These are phyloP conservation scores for Pestalotiopsis sp. DNA, from an alignment of 2,329 filamentous ascomycete genomes.

Conservation along the genomic window DNA sequence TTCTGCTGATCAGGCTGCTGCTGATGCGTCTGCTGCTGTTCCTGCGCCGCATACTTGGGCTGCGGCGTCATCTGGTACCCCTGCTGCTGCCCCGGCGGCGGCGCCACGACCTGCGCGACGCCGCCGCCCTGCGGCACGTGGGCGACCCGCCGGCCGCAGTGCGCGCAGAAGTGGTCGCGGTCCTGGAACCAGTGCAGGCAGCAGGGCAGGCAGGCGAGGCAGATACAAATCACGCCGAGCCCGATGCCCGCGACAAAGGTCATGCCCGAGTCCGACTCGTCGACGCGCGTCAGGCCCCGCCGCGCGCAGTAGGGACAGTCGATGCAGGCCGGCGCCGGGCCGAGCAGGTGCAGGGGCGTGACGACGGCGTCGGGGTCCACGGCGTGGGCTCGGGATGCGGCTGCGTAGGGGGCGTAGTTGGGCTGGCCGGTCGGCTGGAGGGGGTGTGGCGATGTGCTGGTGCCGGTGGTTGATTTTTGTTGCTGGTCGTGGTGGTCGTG, in stretches of 20 bases:
- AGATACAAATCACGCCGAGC: constrained; percentile 14
- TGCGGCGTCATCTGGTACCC: constrained; percentile 13
- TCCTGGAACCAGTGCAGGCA: constrained; percentile 16
- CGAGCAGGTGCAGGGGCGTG: constrained; percentile 5
- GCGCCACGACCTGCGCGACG: constrained; percentile 12
- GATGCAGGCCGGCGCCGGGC: constrained; percentile 13
- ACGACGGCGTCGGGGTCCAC: not conserved
- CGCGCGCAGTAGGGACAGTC: constrained; percentile 18
- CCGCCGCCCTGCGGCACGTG: constrained; percentile 9
- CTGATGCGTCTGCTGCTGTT: not conserved
- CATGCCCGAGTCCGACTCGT: constrained; percentile 17
- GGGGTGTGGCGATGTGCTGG: too few species aligned
- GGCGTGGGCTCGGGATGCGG: not conserved
- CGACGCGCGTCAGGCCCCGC: constrained; percentile 14
- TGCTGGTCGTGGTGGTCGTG: too few species aligned
- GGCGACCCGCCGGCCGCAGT: constrained; percentile 17
- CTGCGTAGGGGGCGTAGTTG: not conserved
- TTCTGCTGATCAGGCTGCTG: not conserved
- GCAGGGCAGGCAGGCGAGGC: constrained; percentile 16
- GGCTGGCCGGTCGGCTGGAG: not conserved
- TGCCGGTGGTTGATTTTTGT: too few species aligned
- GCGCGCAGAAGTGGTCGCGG: constrained; percentile 15
- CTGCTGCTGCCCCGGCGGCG: constrained; percentile 9
- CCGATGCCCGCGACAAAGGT: constrained; percentile 17
- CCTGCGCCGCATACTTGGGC: constrained; percentile 9